A percentile compares a stretch with the other conserved stretches of the same genome.
These are phyloP conservation scores for Zygnema cylindricum DNA, from an alignment of 139 green algal species.

Conservation along the genomic window DNA sequence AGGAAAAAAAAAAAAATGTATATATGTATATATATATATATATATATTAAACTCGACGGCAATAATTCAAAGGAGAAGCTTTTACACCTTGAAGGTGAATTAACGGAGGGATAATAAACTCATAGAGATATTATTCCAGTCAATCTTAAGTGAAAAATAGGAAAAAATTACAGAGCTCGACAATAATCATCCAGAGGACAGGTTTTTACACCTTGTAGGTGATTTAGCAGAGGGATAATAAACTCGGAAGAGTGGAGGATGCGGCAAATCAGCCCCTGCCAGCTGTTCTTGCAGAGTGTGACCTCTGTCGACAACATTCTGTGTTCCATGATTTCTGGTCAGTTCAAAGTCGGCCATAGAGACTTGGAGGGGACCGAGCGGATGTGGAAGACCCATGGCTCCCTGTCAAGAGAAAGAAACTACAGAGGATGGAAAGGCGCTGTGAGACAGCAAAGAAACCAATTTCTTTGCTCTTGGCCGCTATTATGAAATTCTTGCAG, in stretches of 20 bases:
- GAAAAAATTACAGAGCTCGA: background rate
- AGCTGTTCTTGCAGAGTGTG: background rate
- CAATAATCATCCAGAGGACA: background rate
- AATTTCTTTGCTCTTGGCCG: too few relatives aligned
- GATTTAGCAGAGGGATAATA: conserved; percentile 32
- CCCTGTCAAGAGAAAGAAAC: too few relatives aligned
- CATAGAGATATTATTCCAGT: too few relatives aligned
- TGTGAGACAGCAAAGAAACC: too few relatives aligned
- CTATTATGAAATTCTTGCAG: too few relatives aligned
- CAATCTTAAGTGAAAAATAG: background rate
- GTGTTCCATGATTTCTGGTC: background rate
- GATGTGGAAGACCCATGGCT: conserved; percentile 34
- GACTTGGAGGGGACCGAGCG: conserved; percentile 29
- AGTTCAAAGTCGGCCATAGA: conserved; percentile 42
- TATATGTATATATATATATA: too few relatives aligned
- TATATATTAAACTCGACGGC: background rate
- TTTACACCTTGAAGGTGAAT: background rate
- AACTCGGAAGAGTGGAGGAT: conserved; percentile 27
- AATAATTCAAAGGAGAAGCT: background rate
- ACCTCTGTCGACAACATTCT: background rate
- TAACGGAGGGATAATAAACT: too few relatives aligned
- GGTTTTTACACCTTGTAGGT: background rate
- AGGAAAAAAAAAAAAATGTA: too few relatives aligned
- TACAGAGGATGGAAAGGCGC: too few relatives aligned
- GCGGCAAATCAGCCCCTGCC: background rate